phyloP scores from a whole-genome alignment of 345 rosid species.

The Arabis hirsuta region DNA sequence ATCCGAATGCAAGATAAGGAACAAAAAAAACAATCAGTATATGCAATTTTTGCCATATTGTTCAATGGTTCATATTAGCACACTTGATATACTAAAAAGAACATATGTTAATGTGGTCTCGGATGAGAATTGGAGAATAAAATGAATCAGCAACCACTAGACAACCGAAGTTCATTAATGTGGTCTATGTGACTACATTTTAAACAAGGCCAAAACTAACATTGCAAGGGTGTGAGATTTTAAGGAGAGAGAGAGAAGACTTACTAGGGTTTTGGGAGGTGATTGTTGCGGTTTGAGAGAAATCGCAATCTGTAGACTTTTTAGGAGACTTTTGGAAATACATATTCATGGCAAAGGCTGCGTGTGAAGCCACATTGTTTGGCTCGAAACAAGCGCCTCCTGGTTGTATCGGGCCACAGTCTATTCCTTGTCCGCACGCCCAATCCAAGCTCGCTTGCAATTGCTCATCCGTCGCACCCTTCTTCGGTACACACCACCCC shows the following conservation, averaged over 20 bases:
- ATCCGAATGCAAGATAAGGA: not conserved
- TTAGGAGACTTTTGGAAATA: slow-evolving; percentile 58
- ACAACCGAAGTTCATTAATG: not conserved
- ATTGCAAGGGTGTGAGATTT: not conserved
- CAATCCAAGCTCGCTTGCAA: slow-evolving; percentile 80
- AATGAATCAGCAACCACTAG: not conserved
- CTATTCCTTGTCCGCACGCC: slow-evolving; percentile 76
- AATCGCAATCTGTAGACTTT: slow-evolving; percentile 67
- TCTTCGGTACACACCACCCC: slow-evolving; percentile 73
- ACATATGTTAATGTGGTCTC: not conserved
- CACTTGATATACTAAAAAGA: not conserved
- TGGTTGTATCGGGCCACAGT: slow-evolving; percentile 73
- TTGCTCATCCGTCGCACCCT: slow-evolving; percentile 55
- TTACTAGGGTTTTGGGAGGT: slow-evolving; percentile 84
- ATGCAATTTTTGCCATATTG: not conserved
- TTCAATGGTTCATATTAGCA: not conserved
- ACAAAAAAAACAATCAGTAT: not conserved
- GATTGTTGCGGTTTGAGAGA: slow-evolving; percentile 70
- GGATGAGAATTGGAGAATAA: not conserved
- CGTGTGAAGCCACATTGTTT: slow-evolving; percentile 69
- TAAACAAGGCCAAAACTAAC: not conserved
- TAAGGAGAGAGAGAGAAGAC: not conserved
- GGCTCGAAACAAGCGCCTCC: slow-evolving; percentile 91
- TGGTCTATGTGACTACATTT: not conserved
- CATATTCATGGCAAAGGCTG: slow-evolving; percentile 92